These are phyloP conservation scores for Colletotrichum magnum DNA, from an alignment of 2,329 filamentous ascomycete species.

Conservation along the genomic window DNA sequence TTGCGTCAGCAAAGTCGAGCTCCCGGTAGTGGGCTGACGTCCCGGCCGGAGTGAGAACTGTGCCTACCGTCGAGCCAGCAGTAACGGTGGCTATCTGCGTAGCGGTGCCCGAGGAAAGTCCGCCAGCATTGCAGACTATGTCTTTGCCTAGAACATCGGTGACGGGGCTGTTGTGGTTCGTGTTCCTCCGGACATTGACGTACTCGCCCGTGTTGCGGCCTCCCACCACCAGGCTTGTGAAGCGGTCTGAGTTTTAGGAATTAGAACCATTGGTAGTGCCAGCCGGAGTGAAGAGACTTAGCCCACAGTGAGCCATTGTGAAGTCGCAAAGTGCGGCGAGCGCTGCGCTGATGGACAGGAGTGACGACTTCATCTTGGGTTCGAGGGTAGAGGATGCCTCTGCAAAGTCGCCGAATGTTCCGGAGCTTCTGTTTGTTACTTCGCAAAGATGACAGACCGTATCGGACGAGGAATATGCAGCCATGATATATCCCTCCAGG, in stretches of 20 bases:
- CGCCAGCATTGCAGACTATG: constrained; percentile 62
- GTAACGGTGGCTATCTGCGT: constrained; percentile 34
- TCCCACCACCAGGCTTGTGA: constrained; percentile 37
- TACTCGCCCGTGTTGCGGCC: constrained; percentile 38
- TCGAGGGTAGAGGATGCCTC: too few species aligned
- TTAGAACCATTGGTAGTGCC: too few species aligned
- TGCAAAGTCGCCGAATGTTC: too few species aligned
- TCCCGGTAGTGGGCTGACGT: too few species aligned
- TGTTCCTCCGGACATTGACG: constrained; percentile 31
- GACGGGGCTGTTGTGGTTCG: constrained; percentile 63
- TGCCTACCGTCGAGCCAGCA: constrained; percentile 10
- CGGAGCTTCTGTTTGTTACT: too few species aligned
- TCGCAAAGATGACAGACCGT: too few species aligned
- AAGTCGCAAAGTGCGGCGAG: constrained; percentile 18
- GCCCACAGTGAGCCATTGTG: constrained; percentile 31
- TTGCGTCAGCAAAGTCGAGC: too few species aligned
- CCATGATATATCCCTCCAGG: too few species aligned
- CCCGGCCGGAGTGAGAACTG: too few species aligned
- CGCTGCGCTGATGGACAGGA: constrained; percentile 11
- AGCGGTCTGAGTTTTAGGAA: constrained; percentile 22
- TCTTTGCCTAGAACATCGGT: constrained; percentile 58
- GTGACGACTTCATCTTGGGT: constrained; percentile 14
- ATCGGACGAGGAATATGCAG: too few species aligned
- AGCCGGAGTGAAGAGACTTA: too few species aligned
- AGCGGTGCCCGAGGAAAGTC: constrained; percentile 40